These are phyloP conservation scores for Pontederia crassipes DNA, from an alignment of 176 grass and related monocot species.

Conservation along the genomic window DNA sequence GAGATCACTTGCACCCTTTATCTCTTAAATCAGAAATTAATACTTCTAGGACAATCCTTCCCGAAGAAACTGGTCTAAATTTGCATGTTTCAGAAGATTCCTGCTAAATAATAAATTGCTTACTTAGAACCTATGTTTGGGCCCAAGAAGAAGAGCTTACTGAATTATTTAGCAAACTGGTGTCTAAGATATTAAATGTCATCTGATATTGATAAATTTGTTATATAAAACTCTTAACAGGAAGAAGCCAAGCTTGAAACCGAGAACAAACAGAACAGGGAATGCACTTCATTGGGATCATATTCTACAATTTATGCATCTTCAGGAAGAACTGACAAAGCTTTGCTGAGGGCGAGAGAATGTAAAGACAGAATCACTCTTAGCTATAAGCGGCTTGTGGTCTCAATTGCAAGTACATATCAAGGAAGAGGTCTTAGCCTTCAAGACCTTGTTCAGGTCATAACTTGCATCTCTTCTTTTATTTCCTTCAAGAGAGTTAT, in stretches of 20 bases:
- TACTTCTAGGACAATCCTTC: no score
- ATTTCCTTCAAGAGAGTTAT: no score
- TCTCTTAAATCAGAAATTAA: no score
- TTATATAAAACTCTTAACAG: neutral
- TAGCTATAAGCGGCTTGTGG: conserved; percentile 29
- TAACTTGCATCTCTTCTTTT: no score
- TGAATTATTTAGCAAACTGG: no score
- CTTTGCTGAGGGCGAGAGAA: conserved; percentile 23
- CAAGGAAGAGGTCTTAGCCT: conserved; percentile 22
- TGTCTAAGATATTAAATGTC: neutral
- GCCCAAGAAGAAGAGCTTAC: no score
- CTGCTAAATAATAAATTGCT: no score
- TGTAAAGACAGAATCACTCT: conserved; percentile 28
- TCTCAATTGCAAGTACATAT: conserved; percentile 23
- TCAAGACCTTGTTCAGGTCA: conserved; percentile 31
- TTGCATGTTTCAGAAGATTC: no score
- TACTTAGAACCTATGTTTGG: no score
- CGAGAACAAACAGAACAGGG: neutral
- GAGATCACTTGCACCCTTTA: no score
- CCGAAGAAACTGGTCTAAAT: no score
- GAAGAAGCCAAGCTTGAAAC: conserved; percentile 8
- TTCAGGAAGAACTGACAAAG: conserved; percentile 22
- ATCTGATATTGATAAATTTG: neutral
- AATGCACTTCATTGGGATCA: neutral
- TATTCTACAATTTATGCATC: neutral